Conservation (phyloP, 2,329 filamentous ascomycete species). For the Leptosphaerulina australis region DNA sequence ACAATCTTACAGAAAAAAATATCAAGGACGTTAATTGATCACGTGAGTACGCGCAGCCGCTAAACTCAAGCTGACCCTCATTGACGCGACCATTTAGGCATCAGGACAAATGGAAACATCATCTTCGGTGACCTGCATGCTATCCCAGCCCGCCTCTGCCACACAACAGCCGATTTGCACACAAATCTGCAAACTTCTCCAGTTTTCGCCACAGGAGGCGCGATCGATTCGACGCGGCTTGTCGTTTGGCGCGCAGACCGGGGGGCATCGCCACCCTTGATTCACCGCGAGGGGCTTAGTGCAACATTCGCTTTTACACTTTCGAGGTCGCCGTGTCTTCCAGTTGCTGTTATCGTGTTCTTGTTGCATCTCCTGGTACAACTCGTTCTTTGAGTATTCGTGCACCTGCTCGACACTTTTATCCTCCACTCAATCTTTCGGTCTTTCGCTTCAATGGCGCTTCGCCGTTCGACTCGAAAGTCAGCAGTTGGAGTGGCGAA, state of each 20-base stretch:
- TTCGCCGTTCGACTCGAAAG: slow-evolving; percentile 35
- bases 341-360: neutral
- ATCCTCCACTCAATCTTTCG: neutral
- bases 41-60: slow-evolving; percentile 9
- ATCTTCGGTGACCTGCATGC: neutral
- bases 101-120: neutral
- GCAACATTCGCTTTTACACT: slow-evolving; percentile 12
- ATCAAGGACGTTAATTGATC: too few species aligned
- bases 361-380: neutral
- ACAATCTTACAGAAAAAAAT: too few species aligned
- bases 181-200: slow-evolving; percentile 9
- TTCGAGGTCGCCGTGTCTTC: slow-evolving; percentile 1
- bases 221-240: slow-evolving; percentile 33
- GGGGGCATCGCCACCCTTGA: slow-evolving; percentile 32
- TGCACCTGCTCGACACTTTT: neutral
- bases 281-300: slow-evolving; percentile 23
- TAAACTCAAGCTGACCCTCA: neutral
- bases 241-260: slow-evolving; percentile 28
- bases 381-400: neutral
- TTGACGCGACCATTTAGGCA: slow-evolving; percentile 9
- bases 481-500: slow-evolving; percentile 24
- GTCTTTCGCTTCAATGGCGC: slow-evolving; percentile 25
- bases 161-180: slow-evolving; percentile 7
- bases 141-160: neutral
- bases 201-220: slow-evolving; percentile 37